These are phyloP conservation scores for Leucoagaricus sp. DNA, from an alignment of 1,284 basidiomycete genomes.

Conservation along the genomic window DNA sequence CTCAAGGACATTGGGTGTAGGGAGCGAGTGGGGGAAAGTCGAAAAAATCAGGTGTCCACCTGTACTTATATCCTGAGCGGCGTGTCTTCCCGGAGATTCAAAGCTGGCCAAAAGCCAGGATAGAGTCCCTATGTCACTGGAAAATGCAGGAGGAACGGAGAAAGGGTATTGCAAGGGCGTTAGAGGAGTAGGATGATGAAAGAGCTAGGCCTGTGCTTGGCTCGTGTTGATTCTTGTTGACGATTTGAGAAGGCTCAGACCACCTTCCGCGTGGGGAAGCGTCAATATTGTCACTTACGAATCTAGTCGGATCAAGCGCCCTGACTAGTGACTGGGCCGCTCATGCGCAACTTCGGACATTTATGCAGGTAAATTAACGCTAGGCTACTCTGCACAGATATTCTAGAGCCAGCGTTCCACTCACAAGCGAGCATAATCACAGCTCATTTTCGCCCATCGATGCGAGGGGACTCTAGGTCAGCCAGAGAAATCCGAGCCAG, in stretches of 20 bases:
- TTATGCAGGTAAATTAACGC: too few species aligned
- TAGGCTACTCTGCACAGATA: not conserved
- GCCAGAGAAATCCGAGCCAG: too few species aligned
- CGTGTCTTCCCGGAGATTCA: too few species aligned
- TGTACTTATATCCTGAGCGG: not conserved
- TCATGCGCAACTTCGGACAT: not conserved
- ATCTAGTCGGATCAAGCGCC: slow-evolving; percentile 2
- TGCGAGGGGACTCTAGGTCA: too few species aligned
- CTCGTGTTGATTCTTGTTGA: not conserved
- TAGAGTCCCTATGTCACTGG: too few species aligned
- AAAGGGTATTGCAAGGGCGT: too few species aligned
- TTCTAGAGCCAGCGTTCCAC: not conserved
- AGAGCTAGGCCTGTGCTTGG: not conserved
- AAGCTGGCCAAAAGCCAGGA: too few species aligned
- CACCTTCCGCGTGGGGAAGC: not conserved
- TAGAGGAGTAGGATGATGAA: not conserved
- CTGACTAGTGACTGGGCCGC: not conserved
- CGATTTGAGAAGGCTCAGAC: not conserved
- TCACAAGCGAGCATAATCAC: too few species aligned
- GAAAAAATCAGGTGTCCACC: not conserved
- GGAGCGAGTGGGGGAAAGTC: not conserved
- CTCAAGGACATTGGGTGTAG: slow-evolving; percentile 2
- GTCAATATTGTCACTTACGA: not conserved
- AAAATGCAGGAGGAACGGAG: not conserved
- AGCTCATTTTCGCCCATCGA: not conserved